Conservation (phyloP, 1,284 basidiomycete genomes). For the Rhodotorula sp. region DNA sequence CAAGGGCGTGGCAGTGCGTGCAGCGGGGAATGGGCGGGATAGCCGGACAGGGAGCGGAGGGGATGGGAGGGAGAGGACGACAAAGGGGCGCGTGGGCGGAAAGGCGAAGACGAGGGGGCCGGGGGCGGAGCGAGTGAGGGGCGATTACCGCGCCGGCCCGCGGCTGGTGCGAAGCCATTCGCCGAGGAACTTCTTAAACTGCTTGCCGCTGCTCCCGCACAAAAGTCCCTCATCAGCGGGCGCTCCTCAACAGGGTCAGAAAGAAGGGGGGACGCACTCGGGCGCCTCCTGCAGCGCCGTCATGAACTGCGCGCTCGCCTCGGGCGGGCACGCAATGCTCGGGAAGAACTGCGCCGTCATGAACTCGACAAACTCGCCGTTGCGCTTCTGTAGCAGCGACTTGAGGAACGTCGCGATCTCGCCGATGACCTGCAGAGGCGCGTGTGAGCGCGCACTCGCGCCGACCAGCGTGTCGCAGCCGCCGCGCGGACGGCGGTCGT, state of each 20-base stretch:
- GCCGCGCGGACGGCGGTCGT: too few species aligned
- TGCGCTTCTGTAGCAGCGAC: conserved; percentile 72
- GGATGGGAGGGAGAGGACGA: not conserved
- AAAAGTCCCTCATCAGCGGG: not conserved
- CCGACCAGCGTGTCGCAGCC: too few species aligned
- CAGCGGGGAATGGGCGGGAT: not conserved
- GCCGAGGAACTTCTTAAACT: conserved; percentile 36
- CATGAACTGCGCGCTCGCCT: conserved; percentile 28
- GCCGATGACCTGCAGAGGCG: conserved; percentile 69
- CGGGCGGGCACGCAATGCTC: conserved; percentile 54
- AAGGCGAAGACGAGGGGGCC: not conserved
- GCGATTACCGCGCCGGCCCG: conserved; percentile 8
- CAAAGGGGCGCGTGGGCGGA: not conserved
- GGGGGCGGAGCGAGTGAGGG: not conserved
- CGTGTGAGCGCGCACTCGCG: too few species aligned
- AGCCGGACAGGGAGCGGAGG: not conserved
- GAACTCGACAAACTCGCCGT: conserved; percentile 80
- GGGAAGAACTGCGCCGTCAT: conserved; percentile 80
- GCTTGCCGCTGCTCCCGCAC: conserved; percentile 27
- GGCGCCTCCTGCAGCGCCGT: conserved; percentile 28
- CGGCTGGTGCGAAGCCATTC: conserved; percentile 32
- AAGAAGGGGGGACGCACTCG: conserved; percentile 22
- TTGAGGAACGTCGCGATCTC: conserved; percentile 87
- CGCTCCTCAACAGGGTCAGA: not conserved
- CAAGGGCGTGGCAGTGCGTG: not conserved